Evolutionary conservation across 2,329 filamentous ascomycete genomes (phyloP).

Genomic region (Aspergillus felis): DNA sequence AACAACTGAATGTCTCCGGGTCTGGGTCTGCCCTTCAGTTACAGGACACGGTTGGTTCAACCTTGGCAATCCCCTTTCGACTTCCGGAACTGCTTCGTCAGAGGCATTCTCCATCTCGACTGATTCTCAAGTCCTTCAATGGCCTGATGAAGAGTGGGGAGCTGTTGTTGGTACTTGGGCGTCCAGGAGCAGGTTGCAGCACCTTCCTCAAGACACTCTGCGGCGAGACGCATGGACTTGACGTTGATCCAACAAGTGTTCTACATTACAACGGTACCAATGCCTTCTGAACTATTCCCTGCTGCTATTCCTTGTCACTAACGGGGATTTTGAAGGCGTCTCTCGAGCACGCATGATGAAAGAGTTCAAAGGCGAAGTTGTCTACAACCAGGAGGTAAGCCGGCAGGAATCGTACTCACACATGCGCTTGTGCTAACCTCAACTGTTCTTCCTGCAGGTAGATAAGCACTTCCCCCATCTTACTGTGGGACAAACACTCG

Average conservation of each 20-base stretch:
- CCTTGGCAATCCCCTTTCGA: slow-evolving; percentile 16
- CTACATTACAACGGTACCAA: slow-evolving; percentile 72
- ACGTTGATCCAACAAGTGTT: slow-evolving; percentile 62
- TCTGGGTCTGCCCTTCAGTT: slow-evolving; percentile 25
- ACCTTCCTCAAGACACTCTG: slow-evolving; percentile 79
- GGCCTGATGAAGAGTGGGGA: slow-evolving; percentile 53
- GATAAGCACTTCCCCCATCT: slow-evolving; percentile 67
- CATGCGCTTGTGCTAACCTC: background rate
- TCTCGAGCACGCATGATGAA: slow-evolving; percentile 27
- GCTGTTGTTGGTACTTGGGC: slow-evolving; percentile 50
- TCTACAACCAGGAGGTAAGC: slow-evolving; percentile 44
- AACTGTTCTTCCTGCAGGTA: slow-evolving; percentile 32
- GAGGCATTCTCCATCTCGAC: slow-evolving; percentile 53
- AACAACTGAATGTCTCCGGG: slow-evolving; percentile 21
- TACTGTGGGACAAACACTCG: slow-evolving; percentile 69
- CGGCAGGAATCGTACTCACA: background rate
- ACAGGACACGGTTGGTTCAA: slow-evolving; percentile 18
- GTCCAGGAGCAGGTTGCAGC: slow-evolving; percentile 56
- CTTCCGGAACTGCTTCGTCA: slow-evolving; percentile 18
- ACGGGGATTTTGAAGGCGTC: slow-evolving; percentile 69
- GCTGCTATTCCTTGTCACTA: slow-evolving; percentile 34
- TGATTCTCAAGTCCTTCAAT: slow-evolving; percentile 56
- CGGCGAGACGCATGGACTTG: slow-evolving; percentile 75
- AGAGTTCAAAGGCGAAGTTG: slow-evolving; percentile 36
- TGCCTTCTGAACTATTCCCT: background rate